Base-by-base conservation (phyloP, 2,329 filamentous ascomycete genomes). In the Atkinsonella texensis region DNA sequence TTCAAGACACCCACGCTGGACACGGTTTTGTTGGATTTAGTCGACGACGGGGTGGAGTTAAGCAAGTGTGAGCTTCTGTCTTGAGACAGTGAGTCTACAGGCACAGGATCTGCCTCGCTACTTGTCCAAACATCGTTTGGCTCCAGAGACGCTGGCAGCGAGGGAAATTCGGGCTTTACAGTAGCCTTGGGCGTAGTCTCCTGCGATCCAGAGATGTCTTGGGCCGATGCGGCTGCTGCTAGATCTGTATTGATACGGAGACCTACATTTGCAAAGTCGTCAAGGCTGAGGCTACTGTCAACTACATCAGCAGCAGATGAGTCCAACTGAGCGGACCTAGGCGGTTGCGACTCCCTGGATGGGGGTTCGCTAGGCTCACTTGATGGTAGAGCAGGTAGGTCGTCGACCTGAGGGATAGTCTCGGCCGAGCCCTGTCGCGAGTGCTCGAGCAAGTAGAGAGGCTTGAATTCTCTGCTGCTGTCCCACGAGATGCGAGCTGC, bases 381-480 rank as follows among this genome's bases (percentile, higher is more conserved):
- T 2, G 67, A 74, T 6, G 70, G 71, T 13, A 82, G 67, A 31
- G 73, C 74, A 7, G 80, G 77, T 2, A 81, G 64, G 3, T 70
- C 60, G 42, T 70, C 60, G 42, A 54, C 53, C 12, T 52, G 54
- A 1, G 73, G 62, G 28, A 65, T 57, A 20, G 62, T 58, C 31
- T 66, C 63, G 3, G 60, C 58, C 6, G 66, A 60, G 43, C 65
- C 65, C 42, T 71, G 68, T 9, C 73, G 70, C 3, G 70, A 71
- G 56, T 71, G 81, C 65, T 94, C 87, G 7, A 95, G 80, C 20
- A 95, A 81, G 66, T 87, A 91, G 9, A 96, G 70, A 0, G 90
- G 90, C 58, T 86, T 83, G 60, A 90, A 84, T 62, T 93, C 88
- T 51, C 78, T 78, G 17, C 75, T 76, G 56, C 69, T 79, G 44